Evolutionary conservation across 371 early-diverging fungal species (phyloP), one percentile per base, ranked within the genome.

Genomic region (Mortierella sp.): DNA sequence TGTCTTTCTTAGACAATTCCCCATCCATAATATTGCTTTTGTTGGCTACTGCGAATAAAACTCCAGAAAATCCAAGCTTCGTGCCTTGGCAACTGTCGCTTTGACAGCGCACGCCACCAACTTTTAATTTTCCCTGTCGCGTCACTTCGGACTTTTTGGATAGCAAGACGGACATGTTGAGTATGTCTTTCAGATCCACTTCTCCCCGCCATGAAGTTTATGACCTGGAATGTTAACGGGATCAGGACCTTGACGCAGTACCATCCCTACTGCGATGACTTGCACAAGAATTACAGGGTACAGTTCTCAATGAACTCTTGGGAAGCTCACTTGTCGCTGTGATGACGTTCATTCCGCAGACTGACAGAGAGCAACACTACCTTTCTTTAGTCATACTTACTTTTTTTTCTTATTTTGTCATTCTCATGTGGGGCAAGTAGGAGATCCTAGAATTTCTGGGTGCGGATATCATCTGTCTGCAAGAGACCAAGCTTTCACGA

Each of bases 391-490:
- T 6, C 31, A n/a, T 37, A 10, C 10, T 51, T 11, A 31, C 48
- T 28, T 72, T 26, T 37, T 13, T 37, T 43, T 53, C 50, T 44
- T 14, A 28, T 14, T 43, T 2, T 31, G 26, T 43, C 44, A 5
- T 34, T 16, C 55, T 37, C 40, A 13, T 37, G 37, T 50, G 13
- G 48, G 14, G 1, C 21, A 44, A 8, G 55, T 77, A 93, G 93
- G 84, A 76, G 16, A 72, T 95, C 19, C 80, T 94, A 10, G 91
- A 93, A 74, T 78, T 90, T 24, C 87, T 95, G 2, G 88, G 88
- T 40, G 92, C 94, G 5, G 96, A 96, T 80, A 94, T 97, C 74
- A 89, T 95, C 44, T 97, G 91, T 83, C 81, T 97, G 11, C 97
- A 97, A 83, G 97, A 97, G 88, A 91, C 93, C 71, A 96, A 96